A percentile compares a stretch with the other conserved stretches of the same genome.
Conservation (phyloP, 805 yeast genomes). For the Diddensiella transvaalensis region DNA sequence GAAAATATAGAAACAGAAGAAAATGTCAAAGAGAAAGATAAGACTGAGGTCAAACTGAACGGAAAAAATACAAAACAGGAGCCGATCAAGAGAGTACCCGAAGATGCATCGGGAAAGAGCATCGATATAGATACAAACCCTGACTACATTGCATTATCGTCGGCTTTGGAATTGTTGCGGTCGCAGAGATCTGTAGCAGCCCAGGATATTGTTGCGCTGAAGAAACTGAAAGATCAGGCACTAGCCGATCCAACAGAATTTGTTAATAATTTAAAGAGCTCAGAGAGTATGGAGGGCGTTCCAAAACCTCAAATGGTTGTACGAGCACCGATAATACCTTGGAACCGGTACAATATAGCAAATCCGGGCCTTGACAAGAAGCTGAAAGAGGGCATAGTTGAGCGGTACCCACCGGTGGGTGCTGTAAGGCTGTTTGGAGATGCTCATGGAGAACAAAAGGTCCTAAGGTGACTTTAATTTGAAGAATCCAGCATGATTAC, state of each 20-base stretch:
- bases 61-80: neutral
- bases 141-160: constrained; percentile 31
- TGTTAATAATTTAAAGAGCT: constrained; percentile 16
- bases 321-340: constrained; percentile 30
- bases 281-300: constrained; percentile 14
- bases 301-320: constrained; percentile 30
- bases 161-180: constrained; percentile 28
- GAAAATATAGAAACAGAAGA: no score
- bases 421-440: constrained; percentile 20
- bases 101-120: neutral
- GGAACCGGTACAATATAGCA: constrained; percentile 33
- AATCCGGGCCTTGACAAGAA: constrained; percentile 27
- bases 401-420: constrained; percentile 24
- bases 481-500: no score
- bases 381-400: constrained; percentile 25
- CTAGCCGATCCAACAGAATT: constrained; percentile 28
- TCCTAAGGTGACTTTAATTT: neutral
- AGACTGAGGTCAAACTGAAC: no score
- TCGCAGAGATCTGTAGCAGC: constrained; percentile 26
- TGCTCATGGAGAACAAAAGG: constrained; percentile 7
- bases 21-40: no score
- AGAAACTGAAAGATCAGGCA: constrained; percentile 25
- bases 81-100: neutral
- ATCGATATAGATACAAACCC: constrained; percentile 18
- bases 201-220: constrained; percentile 26